Evolutionary conservation across 257 asterid species (phyloP), one percentile per base, ranked within the genome.

Genomic region (Fraxinus anomala): DNA sequence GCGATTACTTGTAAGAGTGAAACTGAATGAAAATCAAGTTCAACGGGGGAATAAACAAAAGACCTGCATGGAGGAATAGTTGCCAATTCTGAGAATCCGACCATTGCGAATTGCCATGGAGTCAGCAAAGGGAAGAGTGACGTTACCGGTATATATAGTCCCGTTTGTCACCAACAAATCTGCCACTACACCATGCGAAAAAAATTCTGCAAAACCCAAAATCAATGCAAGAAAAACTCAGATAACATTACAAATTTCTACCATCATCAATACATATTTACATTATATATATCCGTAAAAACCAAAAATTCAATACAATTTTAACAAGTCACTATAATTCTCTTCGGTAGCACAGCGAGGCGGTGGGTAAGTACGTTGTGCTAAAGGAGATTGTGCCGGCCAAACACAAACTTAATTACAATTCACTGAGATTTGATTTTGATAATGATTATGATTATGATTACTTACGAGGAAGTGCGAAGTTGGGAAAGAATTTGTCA

Each of bases 101-200:
- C 91, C 92, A 56, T 81, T 78, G 72, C 83, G 87, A 81, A 93
- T 78, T 73, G 97, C 98, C 91, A 93, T 91, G 23, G 97, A 90
- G 70, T 92, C 91, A 54, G 89, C 96, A 80, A 90, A 88, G 26
- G 90, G 96, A 33, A 84, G 83, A 77, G 88, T 80, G n/a, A 68
- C 86, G 78, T 92, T 91, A 81, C 92, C 84, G 83, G 98, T 93
- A 89, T 87, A 92, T 68, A 93, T 90, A 21, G 91, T 88, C 80
- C 91, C 98, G 80, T 93, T 92, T 0, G 72, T 80, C 79, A 93
- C 90, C 84, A 93, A 36, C 82, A 92, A 87, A 81, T 92, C 97
- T 68, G 96, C 96, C 66, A 78, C 84, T 73, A 72, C 80, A 37
- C 86, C 83, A 71, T 9, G 80, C 72, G 78, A 39, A 76, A 73